Evolutionary conservation across 208 protist genomes (phyloP), one percentile per base, ranked within the genome.

Genomic region (Lotmaria passim): DNA sequence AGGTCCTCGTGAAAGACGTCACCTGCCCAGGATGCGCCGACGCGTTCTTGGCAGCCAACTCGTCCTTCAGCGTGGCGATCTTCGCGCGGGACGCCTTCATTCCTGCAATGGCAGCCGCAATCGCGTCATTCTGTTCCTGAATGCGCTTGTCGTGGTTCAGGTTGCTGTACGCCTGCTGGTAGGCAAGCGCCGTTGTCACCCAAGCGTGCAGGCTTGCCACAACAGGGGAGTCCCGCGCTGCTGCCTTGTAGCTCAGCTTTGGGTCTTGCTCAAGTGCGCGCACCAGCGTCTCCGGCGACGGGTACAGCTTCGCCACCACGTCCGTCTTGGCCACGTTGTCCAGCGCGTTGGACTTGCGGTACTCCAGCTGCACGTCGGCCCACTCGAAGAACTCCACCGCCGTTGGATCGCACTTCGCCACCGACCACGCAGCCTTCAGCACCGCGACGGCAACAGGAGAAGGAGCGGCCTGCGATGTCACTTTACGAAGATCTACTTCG

Each of bases 11-110:
- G 60, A 91, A 88, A 19, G 85, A 88, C 8, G 75, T 87, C n/a
- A 87, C 61, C 56, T 87, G 81, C 21, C 71, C 81, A 17, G 79
- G 61, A 1, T 21, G 46, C 15, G 48, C 38, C 12, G 62, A 53
- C 6, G 57, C 26, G 55, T 63, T 72, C 61, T 76, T 83, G 31
- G 62, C 63, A 8, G 73, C 69, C 38, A 91, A 69, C 60, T 88
- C 86, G 19, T 86, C 81, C 65, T 86, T 87, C 47, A 91, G 73
- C 50, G 76, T 91, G 52, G 71, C 73, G 31, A 87, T 83, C 74
- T 90, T 90, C 43, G 78, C 60, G 39, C 85, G 85, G 47, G 69
- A 82, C 17, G 72, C 79, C 77, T 86, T 91, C 80, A 87, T 86
- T 6, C 79, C 79, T 21, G 79, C 73, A 58, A 91, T 91, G 31